Conservation (phyloP, 2,329 filamentous ascomycete genomes). For the Spiromastix sp. region DNA sequence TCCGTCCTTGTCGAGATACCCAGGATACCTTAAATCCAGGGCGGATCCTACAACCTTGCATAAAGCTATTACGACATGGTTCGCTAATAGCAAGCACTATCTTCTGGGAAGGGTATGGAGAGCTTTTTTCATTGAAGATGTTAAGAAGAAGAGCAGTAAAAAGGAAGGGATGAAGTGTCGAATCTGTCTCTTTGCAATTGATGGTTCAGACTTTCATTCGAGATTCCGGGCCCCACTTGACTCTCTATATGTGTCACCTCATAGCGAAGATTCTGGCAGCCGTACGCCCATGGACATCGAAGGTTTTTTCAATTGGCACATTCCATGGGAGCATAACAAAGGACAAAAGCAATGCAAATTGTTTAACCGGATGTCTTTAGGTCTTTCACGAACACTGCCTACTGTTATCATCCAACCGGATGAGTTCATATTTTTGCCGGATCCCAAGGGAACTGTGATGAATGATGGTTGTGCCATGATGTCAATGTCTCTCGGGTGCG, state of each 20-base stretch:
- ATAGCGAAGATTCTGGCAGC: slow-evolving; percentile 15
- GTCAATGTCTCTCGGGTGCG: slow-evolving; percentile 39
- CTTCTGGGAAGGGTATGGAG: slow-evolving; percentile 35
- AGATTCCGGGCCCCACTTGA: neutral
- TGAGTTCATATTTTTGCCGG: slow-evolving; percentile 26
- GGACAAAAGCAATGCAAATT: slow-evolving; percentile 33
- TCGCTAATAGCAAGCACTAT: slow-evolving; percentile 27
- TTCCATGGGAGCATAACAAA: slow-evolving; percentile 25
- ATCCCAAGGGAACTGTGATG: slow-evolving; percentile 28
- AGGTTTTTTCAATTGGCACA: slow-evolving; percentile 37
- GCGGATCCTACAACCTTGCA: slow-evolving; percentile 19
- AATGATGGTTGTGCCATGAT: slow-evolving; percentile 46
- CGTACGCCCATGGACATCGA: slow-evolving; percentile 29
- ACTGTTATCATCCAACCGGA: slow-evolving; percentile 26
- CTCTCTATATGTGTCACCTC: slow-evolving; percentile 16
- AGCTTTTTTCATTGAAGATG: slow-evolving; percentile 34
- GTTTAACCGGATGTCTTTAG: slow-evolving; percentile 34
- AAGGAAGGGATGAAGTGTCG: slow-evolving; percentile 22
- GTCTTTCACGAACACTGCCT: slow-evolving; percentile 33
- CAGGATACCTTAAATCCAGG: slow-evolving; percentile 13
- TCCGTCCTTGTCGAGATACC: slow-evolving; percentile 21
- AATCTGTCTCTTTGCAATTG: slow-evolving; percentile 34
- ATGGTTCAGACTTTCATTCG: slow-evolving; percentile 29
- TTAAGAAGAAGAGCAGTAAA: slow-evolving; percentile 23
- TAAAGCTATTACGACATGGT: slow-evolving; percentile 29